Percentiles rank a stretch among this genome's conserved stretches.
phyloP scores from a whole-genome alignment of 2,329 filamentous ascomycete species.

The Didymella keratinophila region DNA sequence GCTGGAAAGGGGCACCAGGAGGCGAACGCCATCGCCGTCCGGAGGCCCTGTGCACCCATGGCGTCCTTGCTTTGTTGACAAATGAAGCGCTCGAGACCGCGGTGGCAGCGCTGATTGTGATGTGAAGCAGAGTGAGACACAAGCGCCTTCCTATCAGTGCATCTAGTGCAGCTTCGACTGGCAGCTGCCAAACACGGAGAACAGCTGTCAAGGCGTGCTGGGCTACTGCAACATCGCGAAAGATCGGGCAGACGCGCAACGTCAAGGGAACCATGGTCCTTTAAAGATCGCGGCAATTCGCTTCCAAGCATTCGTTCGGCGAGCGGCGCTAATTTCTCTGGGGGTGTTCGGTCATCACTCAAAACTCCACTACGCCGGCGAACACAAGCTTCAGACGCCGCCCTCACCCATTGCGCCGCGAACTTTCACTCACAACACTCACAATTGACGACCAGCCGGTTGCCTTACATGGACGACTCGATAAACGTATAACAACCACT shows the following conservation, averaged over 20 bases:
- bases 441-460: conserved; percentile 15
- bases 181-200: conserved; percentile 17
- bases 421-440: conserved; percentile 22
- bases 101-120: conserved; percentile 6
- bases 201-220: conserved; percentile 16
- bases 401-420: conserved; percentile 30
- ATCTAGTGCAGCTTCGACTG: conserved; percentile 11
- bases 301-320: conserved; percentile 20
- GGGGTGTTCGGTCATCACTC: conserved; percentile 26
- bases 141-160: conserved; percentile 4
- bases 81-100: conserved; percentile 3
- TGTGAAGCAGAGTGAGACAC: conserved; percentile 24
- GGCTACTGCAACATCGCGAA: conserved; percentile 22
- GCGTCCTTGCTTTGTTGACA: conserved; percentile 23
- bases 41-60: conserved; percentile 21
- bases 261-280: conserved; percentile 16
- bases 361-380: conserved; percentile 33
- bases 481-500: conserved; percentile 26
- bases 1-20: conserved; percentile 28
- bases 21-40: conserved; percentile 12
- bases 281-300: conserved; percentile 16
- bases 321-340: conserved; percentile 32
- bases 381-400: conserved; percentile 20
- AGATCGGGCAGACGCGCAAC: conserved; percentile 16
- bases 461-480: conserved; percentile 45